A percentile compares a stretch with the other conserved stretches of the same genome.
Evolutionary conservation across 2,329 filamentous ascomycete species (phyloP).

Genomic region (Elsinoe arachidis): DNA sequence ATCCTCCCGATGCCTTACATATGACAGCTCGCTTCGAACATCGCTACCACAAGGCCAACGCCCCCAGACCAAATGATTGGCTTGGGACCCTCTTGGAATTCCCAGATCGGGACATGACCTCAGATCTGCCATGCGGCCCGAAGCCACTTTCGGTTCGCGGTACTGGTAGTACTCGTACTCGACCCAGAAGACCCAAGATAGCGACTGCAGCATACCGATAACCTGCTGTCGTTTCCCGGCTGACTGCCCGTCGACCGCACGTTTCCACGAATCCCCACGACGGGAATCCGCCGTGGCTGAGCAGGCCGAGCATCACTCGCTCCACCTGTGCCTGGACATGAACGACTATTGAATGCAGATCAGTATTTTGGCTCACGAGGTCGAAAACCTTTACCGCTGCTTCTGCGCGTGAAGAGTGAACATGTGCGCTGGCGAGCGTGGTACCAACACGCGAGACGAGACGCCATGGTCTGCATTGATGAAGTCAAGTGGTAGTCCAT

Average conservation of each 20-base stretch:
- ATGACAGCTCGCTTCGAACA: constrained; percentile 7
- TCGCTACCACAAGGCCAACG: background rate
- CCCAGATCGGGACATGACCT: constrained; percentile 4
- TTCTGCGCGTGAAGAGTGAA: background rate
- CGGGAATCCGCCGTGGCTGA: constrained; percentile 5
- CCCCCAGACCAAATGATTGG: background rate
- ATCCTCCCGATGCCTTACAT: background rate
- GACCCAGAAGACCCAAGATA: background rate
- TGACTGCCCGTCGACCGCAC: background rate
- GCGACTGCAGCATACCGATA: background rate
- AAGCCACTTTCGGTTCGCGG: constrained; percentile 3
- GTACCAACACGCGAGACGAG: background rate
- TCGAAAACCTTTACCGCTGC: background rate
- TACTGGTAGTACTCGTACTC: background rate
- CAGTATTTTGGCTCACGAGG: constrained; percentile 1
- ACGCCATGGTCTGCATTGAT: background rate
- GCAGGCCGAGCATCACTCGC: background rate
- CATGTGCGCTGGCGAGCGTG: background rate
- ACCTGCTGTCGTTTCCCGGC: background rate
- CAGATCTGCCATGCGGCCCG: background rate
- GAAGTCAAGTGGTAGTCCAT: background rate
- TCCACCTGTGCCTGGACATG: background rate
- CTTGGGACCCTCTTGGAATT: background rate
- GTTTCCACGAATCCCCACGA: background rate
- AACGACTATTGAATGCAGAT: constrained; percentile 8